Base-by-base conservation (phyloP, 139 green algal genomes). In the Tetraselmis chui region DNA sequence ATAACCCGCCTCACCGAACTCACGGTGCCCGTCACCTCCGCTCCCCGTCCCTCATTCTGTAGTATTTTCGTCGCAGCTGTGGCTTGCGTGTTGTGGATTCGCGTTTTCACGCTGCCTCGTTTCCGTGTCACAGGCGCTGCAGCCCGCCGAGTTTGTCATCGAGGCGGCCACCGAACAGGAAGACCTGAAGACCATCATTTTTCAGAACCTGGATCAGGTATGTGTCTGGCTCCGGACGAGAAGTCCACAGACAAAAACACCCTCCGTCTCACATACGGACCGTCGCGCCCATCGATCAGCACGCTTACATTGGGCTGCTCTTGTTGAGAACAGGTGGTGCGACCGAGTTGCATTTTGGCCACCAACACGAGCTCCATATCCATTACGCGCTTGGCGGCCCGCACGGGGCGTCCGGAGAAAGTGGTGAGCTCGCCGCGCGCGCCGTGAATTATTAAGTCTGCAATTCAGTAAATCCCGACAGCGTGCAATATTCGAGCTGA, bases 361-460 rank as follows among this genome's bases (percentile, higher is more conserved):
- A 93, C 88, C 80, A 98, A 98, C 92, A 98, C 95, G 23, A 93
- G 83, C 75, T 94, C 90, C 78, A 98, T 98, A 75, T 96, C 91
- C 76, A 98, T 98, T 81, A 98, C 95, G 0, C 90, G 95, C 23
- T 86, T 98, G 26, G 96, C 92, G 1, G 87, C 92, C 2, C 91
- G 85, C 27, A 98, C 94, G n/a, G 79, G n/a, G 26, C 86, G 91
- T 29, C 93, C 95, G 1, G 82, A 94, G 74, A 77, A 89, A 31
- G 93, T 98, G 76, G 86, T 95, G 32, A 22, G 67, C 22, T 78
- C 32, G 45, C 45, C 45, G n/a, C n/a, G n/a, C n/a, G n/a, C n/a
- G n/a, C n/a, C n/a, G n/a, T n/a, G n/a, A n/a, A n/a, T n/a, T n/a
- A n/a, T n/a, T n/a, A n/a, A n/a, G n/a, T n/a, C n/a, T n/a, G n/a